A percentile compares a stretch with the other conserved stretches of the same genome.
phyloP scores from a whole-genome alignment of 495 filamentous ascomycete genomes.

The Neurospora sp. region DNA sequence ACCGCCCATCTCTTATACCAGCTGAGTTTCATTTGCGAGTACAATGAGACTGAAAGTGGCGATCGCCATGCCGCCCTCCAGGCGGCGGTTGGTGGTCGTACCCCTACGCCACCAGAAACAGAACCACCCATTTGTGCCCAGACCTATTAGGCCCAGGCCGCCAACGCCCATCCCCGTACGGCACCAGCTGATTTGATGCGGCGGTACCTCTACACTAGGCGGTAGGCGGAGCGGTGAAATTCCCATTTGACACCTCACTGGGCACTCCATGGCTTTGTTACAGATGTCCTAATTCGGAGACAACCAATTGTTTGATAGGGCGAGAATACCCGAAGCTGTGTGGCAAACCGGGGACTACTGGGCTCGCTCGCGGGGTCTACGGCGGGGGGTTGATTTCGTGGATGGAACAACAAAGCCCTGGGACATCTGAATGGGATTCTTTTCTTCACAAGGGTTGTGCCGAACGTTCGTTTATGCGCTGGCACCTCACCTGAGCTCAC shows the following conservation, averaged over 20 bases:
- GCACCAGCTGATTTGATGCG: background rate
- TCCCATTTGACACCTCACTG: background rate
- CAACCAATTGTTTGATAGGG: background rate
- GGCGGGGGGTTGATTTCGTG: no score
- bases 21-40: background rate
- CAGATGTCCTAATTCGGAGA: background rate
- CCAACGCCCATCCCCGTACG: background rate
- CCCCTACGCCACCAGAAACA: background rate
- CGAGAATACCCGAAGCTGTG: background rate
- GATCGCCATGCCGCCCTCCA: background rate
- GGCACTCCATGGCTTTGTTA: background rate
- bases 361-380: background rate
- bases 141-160: background rate
- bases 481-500: background rate
- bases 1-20: background rate
- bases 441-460: background rate
- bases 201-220: background rate
- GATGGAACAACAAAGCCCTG: background rate
- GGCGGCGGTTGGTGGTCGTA: background rate
- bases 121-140: background rate
- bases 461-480: background rate
- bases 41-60: background rate
- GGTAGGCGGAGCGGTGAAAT: background rate
- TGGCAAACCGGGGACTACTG: background rate
- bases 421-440: background rate